Conservation (phyloP, 1,284 basidiomycete genomes). For the Pholiota adiposa region DNA sequence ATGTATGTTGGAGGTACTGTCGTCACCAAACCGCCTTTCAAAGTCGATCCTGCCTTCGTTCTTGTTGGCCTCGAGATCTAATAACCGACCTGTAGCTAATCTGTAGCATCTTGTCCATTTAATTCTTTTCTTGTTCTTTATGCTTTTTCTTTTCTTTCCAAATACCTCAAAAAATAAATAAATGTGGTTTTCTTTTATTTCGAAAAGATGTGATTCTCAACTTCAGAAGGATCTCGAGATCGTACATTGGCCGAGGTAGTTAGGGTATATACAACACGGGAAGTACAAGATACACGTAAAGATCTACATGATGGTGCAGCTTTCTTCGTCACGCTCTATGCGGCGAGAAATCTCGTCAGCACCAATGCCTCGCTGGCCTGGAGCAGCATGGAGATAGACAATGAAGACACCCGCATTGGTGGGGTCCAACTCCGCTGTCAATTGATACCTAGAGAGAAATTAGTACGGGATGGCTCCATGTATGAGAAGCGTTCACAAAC, state of each 20-base stretch:
- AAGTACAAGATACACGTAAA: background rate
- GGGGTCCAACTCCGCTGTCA: conserved; percentile 81
- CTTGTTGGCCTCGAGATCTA: conserved; percentile 80
- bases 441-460: conserved; percentile 58
- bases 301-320: conserved; percentile 74
- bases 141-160: conserved; percentile 7
- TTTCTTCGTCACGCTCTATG: conserved; percentile 57
- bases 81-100: conserved; percentile 9
- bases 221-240: too few relatives aligned
- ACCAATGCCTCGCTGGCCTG: conserved; percentile 48
- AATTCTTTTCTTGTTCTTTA: conserved; percentile 14
- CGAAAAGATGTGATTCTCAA: too few relatives aligned
- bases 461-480: background rate
- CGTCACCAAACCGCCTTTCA: conserved; percentile 76
- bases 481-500: conserved; percentile 37
- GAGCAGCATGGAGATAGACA: conserved; percentile 65
- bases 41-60: conserved; percentile 70
- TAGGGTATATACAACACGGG: background rate
- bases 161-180: conserved; percentile 11
- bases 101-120: background rate
- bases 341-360: conserved; percentile 63
- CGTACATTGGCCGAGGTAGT: too few relatives aligned
- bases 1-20: conserved; percentile 84
- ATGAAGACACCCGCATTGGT: conserved; percentile 87
- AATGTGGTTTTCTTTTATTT: background rate